These are phyloP conservation scores for Penicillium sp. DNA, from an alignment of 2,329 filamentous ascomycete genomes.

Conservation along the genomic window DNA sequence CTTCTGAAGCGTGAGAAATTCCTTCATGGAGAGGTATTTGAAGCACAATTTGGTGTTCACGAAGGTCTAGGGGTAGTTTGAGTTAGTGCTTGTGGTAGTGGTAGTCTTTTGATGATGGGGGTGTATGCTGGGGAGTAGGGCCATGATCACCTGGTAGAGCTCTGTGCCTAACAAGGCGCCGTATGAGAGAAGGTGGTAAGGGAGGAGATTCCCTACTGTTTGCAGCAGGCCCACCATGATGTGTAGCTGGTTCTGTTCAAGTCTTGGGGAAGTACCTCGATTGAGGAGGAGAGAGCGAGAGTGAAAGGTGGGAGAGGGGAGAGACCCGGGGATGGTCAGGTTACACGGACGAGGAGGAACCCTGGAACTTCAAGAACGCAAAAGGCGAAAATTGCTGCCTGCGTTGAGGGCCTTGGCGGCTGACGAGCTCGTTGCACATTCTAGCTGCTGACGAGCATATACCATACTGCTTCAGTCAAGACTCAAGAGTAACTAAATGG, in stretches of 20 bases:
- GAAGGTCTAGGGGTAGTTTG: slow-evolving; percentile 42
- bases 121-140: no score
- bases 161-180: slow-evolving; percentile 46
- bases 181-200: slow-evolving; percentile 45
- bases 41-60: slow-evolving; percentile 47
- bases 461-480: background rate
- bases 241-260: no score
- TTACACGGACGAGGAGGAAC: slow-evolving; percentile 1
- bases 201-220: slow-evolving; percentile 29
- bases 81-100: no score
- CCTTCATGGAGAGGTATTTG: slow-evolving; percentile 37
- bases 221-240: background rate
- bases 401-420: slow-evolving; percentile 2
- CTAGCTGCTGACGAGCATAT: background rate
- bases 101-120: no score
- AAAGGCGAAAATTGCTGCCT: background rate
- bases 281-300: background rate
- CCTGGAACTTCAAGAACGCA: background rate
- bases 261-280: background rate
- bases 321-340: background rate
- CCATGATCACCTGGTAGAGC: slow-evolving; percentile 38
- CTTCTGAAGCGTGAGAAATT: slow-evolving; percentile 47
- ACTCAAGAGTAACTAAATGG: no score
- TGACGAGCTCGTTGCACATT: slow-evolving; percentile 2
- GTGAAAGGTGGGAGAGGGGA: background rate